Base-by-base conservation (phyloP, 768 basidiomycete genomes). In the Mycena maculata region DNA sequence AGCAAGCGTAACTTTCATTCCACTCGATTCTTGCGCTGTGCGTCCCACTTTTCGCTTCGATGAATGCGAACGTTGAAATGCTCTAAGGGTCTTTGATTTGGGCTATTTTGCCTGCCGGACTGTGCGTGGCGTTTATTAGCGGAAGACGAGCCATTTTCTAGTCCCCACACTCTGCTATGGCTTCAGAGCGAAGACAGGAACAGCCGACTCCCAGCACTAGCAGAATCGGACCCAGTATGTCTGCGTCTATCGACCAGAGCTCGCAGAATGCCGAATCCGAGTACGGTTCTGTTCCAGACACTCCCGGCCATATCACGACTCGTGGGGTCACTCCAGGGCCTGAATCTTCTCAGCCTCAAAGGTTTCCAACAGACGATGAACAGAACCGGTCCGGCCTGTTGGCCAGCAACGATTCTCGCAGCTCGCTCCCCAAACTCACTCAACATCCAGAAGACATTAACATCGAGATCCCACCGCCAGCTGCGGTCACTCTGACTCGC, bases 121-220 rank as follows among this genome's bases (percentile, higher is more conserved):
- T 8, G 31, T 31, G 64, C 49, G 58, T 59, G 58, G 64, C 44
- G 18, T 45, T 30, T 36, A 28, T 25, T 45, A 22, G 12, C 48
- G 20, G 9, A n/a, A n/a, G 8, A 27, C 31, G 10, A 33, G 47
- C 10, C 45, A 27, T 38, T 49, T n/a, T 27, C 47, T 41, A 15
- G 27, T 27, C 13, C 33, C 27, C 23, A n/a, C n/a, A 20, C 48
- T 41, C 27, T 41, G 27, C 48, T 8, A 47, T 59, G 44, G 33
- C 31, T 13, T 33, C 28, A 22, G 20, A 47, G 13, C 59, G 48
- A 20, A 60, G 27, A 36, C 48, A 50, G 39, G 28, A 39, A n/a
- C 15, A n/a, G 2, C 28, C 48, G 41, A 38, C 5, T 50, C 25
- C 20, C 33, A 36, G 33, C 8, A 31, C 58, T 22, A 33, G 12